Evolutionary conservation across 2,329 filamentous ascomycete species (phyloP).

Genomic region (Phyllosticta citriasiana): DNA sequence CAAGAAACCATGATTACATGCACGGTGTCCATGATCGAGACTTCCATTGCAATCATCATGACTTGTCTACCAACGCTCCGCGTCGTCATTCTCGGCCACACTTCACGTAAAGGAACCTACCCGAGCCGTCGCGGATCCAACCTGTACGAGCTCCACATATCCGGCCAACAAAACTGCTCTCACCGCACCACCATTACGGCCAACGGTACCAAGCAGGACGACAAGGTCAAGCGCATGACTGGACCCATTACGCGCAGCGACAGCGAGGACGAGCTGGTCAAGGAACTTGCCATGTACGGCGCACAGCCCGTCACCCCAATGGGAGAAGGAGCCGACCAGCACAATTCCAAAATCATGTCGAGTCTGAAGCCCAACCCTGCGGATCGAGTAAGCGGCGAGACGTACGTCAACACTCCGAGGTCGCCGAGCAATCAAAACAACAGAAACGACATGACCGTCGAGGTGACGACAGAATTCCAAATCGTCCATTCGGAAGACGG

Average conservation of each 20-base stretch:
- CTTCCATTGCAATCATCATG: conserved; percentile 31
- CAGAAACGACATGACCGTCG: background rate
- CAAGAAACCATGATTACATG: conserved; percentile 30
- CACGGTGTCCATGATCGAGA: conserved; percentile 31
- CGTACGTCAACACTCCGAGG: background rate
- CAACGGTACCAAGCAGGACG: background rate
- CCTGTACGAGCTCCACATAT: conserved; percentile 2
- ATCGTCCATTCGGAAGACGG: background rate
- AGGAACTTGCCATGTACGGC: background rate
- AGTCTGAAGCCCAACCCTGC: background rate
- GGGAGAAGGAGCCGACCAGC: background rate
- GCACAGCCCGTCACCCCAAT: background rate
- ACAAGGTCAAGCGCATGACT: background rate
- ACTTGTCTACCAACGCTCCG: conserved; percentile 24
- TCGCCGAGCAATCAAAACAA: background rate
- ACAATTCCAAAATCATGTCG: background rate
- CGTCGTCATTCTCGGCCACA: conserved; percentile 7
- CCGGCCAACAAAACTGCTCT: background rate
- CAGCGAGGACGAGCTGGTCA: conserved; percentile 10
- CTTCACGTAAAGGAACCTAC: conserved; percentile 7
- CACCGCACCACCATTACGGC: conserved; percentile 1
- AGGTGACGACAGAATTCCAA: conserved; percentile 4
- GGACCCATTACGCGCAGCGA: conserved; percentile 3
- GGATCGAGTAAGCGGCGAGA: background rate
- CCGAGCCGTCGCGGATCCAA: background rate